These are phyloP conservation scores for bread wheat (Triticum aestivum) DNA, from an alignment of 176 grass and related monocot genomes.

Conservation along the genomic window DNA sequence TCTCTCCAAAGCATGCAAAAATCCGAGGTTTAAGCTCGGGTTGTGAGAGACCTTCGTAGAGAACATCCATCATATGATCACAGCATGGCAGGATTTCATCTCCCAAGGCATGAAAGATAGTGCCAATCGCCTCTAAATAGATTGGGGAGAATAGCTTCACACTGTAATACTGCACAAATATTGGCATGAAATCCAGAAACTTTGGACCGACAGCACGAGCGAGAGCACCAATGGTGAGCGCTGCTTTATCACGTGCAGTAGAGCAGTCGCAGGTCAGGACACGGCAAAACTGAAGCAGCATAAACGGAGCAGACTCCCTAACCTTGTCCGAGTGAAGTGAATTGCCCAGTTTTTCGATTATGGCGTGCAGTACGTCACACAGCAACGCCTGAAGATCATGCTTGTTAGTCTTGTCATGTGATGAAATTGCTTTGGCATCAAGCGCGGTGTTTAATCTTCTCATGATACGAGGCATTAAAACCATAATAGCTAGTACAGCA, in stretches of 20 bases:
- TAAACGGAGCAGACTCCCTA: conserved; percentile 39
- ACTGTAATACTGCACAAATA: conserved; percentile 82
- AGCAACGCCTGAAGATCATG: conserved; percentile 73
- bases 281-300: conserved; percentile 77
- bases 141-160: conserved; percentile 82
- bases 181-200: conserved; percentile 73
- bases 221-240: conserved; percentile 86
- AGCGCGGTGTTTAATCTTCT: conserved; percentile 65
- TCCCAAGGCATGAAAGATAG: conserved; percentile 77
- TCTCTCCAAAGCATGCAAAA: conserved; percentile 91
- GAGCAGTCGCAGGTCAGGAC: conserved; percentile 73
- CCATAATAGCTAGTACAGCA: conserved; percentile 45
- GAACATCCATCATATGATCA: conserved; percentile 73
- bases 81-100: conserved; percentile 78
- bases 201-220: conserved; percentile 69
- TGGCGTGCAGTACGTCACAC: conserved; percentile 75
- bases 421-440: conserved; percentile 67
- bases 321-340: conserved; percentile 11
- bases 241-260: conserved; percentile 89
- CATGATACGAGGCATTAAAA: conserved; percentile 70
- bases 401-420: conserved; percentile 71
- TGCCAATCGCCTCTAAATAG: conserved; percentile 80
- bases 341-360: conserved; percentile 70
- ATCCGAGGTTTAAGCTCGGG: conserved; percentile 65
- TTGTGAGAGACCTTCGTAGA: conserved; percentile 77